Base-by-base conservation (phyloP, 169 alveolate genomes). In the Plasmodium fragile region DNA sequence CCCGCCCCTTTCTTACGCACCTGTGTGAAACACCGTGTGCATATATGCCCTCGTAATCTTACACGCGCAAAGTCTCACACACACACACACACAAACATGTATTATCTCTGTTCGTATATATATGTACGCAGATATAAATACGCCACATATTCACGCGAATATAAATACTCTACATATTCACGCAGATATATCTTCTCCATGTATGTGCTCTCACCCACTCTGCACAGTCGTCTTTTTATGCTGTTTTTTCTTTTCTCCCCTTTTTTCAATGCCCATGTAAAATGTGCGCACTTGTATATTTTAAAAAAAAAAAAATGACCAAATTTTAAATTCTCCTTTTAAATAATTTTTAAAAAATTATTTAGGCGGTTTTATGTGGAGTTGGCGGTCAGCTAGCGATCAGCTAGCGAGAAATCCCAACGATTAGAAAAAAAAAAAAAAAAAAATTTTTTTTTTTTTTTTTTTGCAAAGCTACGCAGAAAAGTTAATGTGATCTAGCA, bases 201-300 rank as follows among this genome's bases (percentile, higher is more conserved):
- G 30, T n/a, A 79, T 79, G 55, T 79, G 59, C 70, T 39, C n/a
- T n/a, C n/a, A n/a, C n/a, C 10, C 85, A 30, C 11, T 28, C 45
- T 7, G 11, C 55, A 41, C 59, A 45, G 36, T 25, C 55, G 36
- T 25, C 13, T 11, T 25, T 5, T 11, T 73, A 84, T 84, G 84
- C 22, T 28, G 72, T 84, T 84, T 84, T 84, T 72, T 73, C 73
- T 65, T 43, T 49, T 55, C 65, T 25, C 65, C 79, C 75, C 11
- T 69, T 75, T 84, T 84, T 84, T 73, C 93, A 72, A 84, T 73
- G 93, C 77, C 73, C 73, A 52, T 53, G 84, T 73, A 72, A 72
- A 49, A 84, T 84, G 84, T 84, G 93, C 79, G 93, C 93, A 82
- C 83, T 53, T 84, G 93, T 84, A 84, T 84, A 84, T 84, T 72